A percentile compares a stretch with the other conserved stretches of the same genome.
Conservation (phyloP, 768 basidiomycete genomes). For the Tubosaeta brunneosetosa region DNA sequence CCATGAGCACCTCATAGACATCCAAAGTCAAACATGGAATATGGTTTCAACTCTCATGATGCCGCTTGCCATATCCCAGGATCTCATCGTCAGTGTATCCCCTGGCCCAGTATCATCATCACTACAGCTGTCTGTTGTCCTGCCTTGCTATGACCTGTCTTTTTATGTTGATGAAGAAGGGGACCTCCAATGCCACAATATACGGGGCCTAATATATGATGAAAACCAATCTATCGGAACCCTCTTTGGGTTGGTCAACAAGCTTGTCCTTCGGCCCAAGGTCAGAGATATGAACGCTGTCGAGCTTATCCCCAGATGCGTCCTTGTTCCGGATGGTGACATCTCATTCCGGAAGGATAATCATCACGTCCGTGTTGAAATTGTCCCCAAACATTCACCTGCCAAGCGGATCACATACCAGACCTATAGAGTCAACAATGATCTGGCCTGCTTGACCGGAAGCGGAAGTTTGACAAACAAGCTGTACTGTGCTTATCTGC, state of each 20-base stretch:
- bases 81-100: slow-evolving; percentile 15
- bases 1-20: slow-evolving; percentile 17
- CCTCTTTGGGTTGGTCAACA: slow-evolving; percentile 37
- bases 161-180: slow-evolving; percentile 33
- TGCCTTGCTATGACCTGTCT: slow-evolving; percentile 38
- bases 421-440: slow-evolving; percentile 25
- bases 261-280: slow-evolving; percentile 35
- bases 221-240: slow-evolving; percentile 36
- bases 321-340: slow-evolving; percentile 37
- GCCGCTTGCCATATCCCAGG: slow-evolving; percentile 7
- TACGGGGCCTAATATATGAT: slow-evolving; percentile 39
- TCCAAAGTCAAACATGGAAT: slow-evolving; percentile 19
- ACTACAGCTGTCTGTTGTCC: slow-evolving; percentile 20
- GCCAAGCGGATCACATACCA: slow-evolving; percentile 12
- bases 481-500: slow-evolving; percentile 40
- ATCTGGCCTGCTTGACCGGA: slow-evolving; percentile 24
- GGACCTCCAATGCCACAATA: slow-evolving; percentile 35
- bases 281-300: background rate
- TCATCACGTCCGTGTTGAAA: slow-evolving; percentile 11
- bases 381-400: background rate
- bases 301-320: slow-evolving; percentile 7
- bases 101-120: background rate
- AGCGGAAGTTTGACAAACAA: slow-evolving; percentile 14
- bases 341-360: slow-evolving; percentile 2
- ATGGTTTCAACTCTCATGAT: slow-evolving; percentile 17